Conservation (phyloP, 192 early-diverging fungal genomes). For the Chytriomyces hyalinus region DNA sequence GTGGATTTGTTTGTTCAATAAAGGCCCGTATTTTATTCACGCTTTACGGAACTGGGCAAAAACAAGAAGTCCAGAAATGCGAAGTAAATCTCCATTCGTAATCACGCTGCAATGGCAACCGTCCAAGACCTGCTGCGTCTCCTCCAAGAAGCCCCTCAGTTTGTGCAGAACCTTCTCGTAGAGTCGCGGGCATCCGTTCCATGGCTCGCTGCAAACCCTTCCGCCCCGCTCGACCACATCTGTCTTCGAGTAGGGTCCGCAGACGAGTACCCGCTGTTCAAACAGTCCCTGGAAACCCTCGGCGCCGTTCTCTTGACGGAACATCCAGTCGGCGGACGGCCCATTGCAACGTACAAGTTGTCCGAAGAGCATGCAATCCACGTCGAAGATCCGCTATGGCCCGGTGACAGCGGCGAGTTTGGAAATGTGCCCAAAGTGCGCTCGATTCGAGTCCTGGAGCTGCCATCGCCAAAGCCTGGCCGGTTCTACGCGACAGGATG, state of each 20-base stretch:
- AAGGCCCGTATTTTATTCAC: neutral
- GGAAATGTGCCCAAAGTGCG: neutral
- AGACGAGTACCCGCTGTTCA: slow-evolving; percentile 11
- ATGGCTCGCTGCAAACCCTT: neutral
- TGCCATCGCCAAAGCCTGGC: slow-evolving; percentile 32
- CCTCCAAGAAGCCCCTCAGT: neutral
- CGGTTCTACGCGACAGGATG: slow-evolving; percentile 27
- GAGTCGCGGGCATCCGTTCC: neutral
- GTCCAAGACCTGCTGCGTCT: too few relatives aligned
- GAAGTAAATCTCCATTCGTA: too few relatives aligned
- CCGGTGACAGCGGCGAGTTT: neutral
- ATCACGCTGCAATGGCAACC: too few relatives aligned
- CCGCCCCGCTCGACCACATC: slow-evolving; percentile 24
- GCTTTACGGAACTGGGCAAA: neutral
- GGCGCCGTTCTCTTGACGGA: slow-evolving; percentile 17
- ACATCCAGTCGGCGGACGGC: slow-evolving; percentile 21
- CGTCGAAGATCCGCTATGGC: slow-evolving; percentile 17
- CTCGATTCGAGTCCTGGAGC: slow-evolving; percentile 19
- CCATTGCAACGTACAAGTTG: slow-evolving; percentile 22
- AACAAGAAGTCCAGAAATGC: too few relatives aligned
- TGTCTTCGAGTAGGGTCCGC: slow-evolving; percentile 26
- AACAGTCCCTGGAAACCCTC: neutral
- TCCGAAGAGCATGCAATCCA: neutral
- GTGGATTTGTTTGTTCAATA: neutral
- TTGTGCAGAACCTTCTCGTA: neutral